Evolutionary conservation across 1,139 yeast genomes (phyloP).

Genomic region (Suhomyces guaymorum): DNA sequence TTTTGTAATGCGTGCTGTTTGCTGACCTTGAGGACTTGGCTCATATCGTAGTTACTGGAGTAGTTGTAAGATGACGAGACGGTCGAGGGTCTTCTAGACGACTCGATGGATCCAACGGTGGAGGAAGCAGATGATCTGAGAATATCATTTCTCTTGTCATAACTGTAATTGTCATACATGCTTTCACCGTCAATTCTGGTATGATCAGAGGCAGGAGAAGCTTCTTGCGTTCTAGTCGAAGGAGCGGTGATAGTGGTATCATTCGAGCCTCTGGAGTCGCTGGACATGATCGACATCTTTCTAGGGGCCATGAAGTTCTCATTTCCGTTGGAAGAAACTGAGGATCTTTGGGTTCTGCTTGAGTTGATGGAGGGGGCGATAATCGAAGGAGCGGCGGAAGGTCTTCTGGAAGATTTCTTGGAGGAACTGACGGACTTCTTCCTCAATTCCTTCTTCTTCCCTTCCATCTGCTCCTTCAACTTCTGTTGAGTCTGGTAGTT

Average conservation of each 20-base stretch:
- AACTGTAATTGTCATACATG: slow-evolving; percentile 1
- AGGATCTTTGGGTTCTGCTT: slow-evolving; percentile 9
- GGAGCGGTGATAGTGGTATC: slow-evolving; percentile 8
- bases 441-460: slow-evolving; percentile 13
- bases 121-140: slow-evolving; percentile 6
- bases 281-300: slow-evolving; percentile 11
- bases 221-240: slow-evolving; percentile 1
- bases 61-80: slow-evolving; percentile 10
- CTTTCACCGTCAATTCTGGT: slow-evolving; percentile 1
- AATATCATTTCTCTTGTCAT: slow-evolving; percentile 1
- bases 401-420: slow-evolving; percentile 6
- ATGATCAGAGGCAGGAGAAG: slow-evolving; percentile 3
- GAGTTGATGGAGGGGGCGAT: slow-evolving; percentile 2
- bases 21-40: slow-evolving; percentile 17
- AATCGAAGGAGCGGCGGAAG: slow-evolving; percentile 4
- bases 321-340: slow-evolving; percentile 9
- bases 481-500: slow-evolving; percentile 24
- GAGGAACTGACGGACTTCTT: slow-evolving; percentile 7
- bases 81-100: slow-evolving; percentile 5
- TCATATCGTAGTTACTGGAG: slow-evolving; percentile 18
- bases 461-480: slow-evolving; percentile 19
- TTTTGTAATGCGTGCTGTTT: slow-evolving; percentile 15
- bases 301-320: slow-evolving; percentile 6
- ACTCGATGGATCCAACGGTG: slow-evolving; percentile 4
- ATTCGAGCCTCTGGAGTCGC: slow-evolving; percentile 8